Conservation (phyloP, 331 rosid genomes). For the Pyrus hybrid region DNA sequence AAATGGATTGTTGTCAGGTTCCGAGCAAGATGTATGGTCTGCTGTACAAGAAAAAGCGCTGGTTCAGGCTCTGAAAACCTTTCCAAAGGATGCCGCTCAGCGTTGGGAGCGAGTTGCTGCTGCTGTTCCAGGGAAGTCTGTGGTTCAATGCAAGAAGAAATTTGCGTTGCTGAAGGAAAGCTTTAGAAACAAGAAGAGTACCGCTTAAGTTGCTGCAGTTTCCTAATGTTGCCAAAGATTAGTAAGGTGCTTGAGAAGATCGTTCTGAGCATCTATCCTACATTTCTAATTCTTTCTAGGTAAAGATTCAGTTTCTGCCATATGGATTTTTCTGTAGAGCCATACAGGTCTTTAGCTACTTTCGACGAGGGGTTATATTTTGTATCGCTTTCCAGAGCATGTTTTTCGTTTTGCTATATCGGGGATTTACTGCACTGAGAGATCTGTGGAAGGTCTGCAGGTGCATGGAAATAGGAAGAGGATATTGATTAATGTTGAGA, state of each 20-base stretch:
- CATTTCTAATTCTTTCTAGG: conserved; percentile 17
- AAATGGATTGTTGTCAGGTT: conserved; percentile 52
- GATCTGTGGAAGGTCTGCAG: conserved; percentile 7
- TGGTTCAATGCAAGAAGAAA: conserved; percentile 92
- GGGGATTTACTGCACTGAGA: conserved; percentile 8
- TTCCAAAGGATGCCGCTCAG: conserved; percentile 80
- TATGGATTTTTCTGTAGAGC: conserved; percentile 18
- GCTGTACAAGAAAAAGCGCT: conserved; percentile 86
- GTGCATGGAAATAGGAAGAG: conserved; percentile 7
- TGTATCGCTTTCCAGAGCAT: background rate
- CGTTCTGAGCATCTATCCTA: background rate
- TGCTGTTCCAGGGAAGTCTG: conserved; percentile 87
- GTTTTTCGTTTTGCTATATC: conserved; percentile 3
- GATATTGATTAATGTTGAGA: background rate
- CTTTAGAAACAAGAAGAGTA: conserved; percentile 78
- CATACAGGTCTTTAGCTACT: conserved; percentile 27
- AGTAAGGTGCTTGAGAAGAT: conserved; percentile 4
- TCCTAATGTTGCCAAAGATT: background rate
- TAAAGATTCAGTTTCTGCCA: background rate
- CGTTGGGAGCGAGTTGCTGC: conserved; percentile 96
- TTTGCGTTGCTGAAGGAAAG: conserved; percentile 73
- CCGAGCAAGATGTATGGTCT: conserved; percentile 84
- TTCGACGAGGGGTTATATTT: conserved; percentile 27
- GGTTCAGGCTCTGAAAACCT: conserved; percentile 92
- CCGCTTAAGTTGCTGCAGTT: conserved; percentile 23